Conservation (phyloP, 768 basidiomycete genomes). For the Dentipellis sp. region DNA sequence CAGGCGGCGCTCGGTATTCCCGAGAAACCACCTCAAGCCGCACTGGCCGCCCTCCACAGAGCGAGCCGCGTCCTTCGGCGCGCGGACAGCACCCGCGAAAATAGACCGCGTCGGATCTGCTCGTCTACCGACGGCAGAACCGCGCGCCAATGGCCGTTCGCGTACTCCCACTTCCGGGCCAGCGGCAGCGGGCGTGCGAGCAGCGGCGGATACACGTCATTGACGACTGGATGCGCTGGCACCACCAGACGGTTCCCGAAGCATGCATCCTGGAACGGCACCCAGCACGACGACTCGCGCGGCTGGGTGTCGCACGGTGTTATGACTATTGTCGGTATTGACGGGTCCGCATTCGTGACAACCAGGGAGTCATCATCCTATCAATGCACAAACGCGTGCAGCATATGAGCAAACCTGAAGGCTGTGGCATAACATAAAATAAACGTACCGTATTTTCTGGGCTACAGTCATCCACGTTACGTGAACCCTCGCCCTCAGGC, state of each 20-base stretch:
- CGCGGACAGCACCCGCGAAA: slow-evolving; percentile 23
- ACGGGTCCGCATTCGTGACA: slow-evolving; percentile 11
- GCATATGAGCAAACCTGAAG: too few species aligned
- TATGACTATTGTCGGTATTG: slow-evolving; percentile 41
- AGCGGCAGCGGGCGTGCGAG: slow-evolving; percentile 18
- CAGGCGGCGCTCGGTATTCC: neutral
- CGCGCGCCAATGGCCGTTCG: slow-evolving; percentile 45
- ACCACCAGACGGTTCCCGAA: slow-evolving; percentile 44
- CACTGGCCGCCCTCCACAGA: neutral
- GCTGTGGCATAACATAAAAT: neutral
- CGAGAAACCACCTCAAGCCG: too few species aligned
- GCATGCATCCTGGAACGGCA: slow-evolving; percentile 46
- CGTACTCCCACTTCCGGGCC: slow-evolving; percentile 37
- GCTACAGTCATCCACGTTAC: neutral
- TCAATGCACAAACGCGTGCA: neutral
- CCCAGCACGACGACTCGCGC: slow-evolving; percentile 32
- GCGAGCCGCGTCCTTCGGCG: neutral
- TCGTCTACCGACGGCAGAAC: slow-evolving; percentile 37
- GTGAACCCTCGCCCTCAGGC: neutral
- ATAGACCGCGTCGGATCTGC: slow-evolving; percentile 35
- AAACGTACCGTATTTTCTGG: neutral
- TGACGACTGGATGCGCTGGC: slow-evolving; percentile 37
- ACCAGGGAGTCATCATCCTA: neutral
- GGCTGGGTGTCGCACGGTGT: slow-evolving; percentile 35
- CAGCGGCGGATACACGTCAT: slow-evolving; percentile 39